A percentile compares a stretch with the other conserved stretches of the same genome.
Evolutionary conservation across 208 protist genomes (phyloP).

Genomic region (Borovskyia barvae): DNA sequence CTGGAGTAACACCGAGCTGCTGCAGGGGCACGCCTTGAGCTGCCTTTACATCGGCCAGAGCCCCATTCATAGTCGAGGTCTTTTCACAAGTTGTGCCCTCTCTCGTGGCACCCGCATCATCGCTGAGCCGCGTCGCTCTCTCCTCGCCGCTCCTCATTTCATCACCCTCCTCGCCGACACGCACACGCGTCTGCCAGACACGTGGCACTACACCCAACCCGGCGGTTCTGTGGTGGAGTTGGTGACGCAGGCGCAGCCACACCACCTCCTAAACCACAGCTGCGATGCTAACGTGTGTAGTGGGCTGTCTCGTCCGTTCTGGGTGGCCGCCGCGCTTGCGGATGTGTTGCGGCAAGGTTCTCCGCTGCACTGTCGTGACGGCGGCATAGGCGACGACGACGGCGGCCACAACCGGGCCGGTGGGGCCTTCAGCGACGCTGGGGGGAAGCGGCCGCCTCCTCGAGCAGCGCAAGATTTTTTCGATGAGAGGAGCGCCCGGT

Average conservation of each 20-base stretch:
- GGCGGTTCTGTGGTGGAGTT: conserved; percentile 58
- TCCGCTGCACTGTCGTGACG: not conserved
- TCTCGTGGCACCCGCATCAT: conserved; percentile 60
- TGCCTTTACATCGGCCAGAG: conserved; percentile 65
- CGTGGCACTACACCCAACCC: conserved; percentile 76
- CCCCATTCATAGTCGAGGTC: conserved; percentile 63
- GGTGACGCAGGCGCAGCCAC: conserved; percentile 56
- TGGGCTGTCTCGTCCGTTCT: conserved; percentile 65
- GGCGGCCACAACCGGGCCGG: no score
- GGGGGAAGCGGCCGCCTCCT: no score
- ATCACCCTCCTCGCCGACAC: conserved; percentile 58
- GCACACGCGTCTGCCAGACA: conserved; percentile 62
- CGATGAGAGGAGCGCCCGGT: no score
- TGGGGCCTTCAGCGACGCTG: no score
- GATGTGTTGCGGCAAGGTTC: not conserved
- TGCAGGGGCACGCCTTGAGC: conserved; percentile 30
- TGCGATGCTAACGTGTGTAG: conserved; percentile 63
- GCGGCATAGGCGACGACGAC: no score
- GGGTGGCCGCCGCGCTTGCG: conserved; percentile 32
- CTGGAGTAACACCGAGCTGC: conserved; percentile 22
- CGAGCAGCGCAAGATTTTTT: no score
- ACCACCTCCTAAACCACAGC: conserved; percentile 81
- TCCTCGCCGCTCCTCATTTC: conserved; percentile 46
- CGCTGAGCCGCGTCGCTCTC: conserved; percentile 44
- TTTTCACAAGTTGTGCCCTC: conserved; percentile 43